A percentile compares a stretch with the other conserved stretches of the same genome.
phyloP scores from a whole-genome alignment of 2,329 filamentous ascomycete species.

The Penicillium italicum region DNA sequence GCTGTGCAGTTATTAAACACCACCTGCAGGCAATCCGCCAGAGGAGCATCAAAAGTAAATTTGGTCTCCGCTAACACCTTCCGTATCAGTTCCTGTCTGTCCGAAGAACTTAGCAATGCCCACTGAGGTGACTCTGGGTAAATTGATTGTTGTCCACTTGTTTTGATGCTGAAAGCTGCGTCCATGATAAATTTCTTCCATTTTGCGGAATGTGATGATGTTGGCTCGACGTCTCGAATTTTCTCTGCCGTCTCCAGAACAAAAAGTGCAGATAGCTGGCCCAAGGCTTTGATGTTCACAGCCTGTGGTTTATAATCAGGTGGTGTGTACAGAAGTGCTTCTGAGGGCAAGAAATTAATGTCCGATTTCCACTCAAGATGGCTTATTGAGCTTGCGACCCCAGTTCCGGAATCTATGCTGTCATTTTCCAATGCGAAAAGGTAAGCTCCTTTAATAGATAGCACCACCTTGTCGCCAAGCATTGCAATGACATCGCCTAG shows the following conservation, averaged over 20 bases:
- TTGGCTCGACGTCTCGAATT: not conserved
- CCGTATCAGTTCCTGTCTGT: not conserved
- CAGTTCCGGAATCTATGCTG: not conserved
- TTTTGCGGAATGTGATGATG: not conserved
- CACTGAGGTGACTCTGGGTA: not conserved
- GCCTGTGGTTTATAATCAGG: not conserved
- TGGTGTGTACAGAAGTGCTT: not conserved
- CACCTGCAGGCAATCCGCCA: not conserved
- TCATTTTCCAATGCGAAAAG: conserved; percentile 4
- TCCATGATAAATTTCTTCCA: conserved; percentile 1
- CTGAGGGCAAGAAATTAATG: not conserved
- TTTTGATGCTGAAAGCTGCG: not conserved
- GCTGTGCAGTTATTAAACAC: not conserved
- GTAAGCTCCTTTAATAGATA: not conserved
- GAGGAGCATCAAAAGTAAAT: conserved; percentile 5
- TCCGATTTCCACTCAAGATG: conserved; percentile 6
- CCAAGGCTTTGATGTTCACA: conserved; percentile 1
- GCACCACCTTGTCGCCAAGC: not conserved
- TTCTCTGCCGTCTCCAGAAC: not conserved
- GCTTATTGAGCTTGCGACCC: not conserved
- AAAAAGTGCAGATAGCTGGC: not conserved
- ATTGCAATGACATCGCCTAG: not conserved
- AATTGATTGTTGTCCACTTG: not conserved
- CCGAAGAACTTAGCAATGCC: not conserved
- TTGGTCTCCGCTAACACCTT: not conserved